Base-by-base conservation (phyloP, 2,329 filamentous ascomycete genomes). In the Erysiphe neolycopersici region DNA sequence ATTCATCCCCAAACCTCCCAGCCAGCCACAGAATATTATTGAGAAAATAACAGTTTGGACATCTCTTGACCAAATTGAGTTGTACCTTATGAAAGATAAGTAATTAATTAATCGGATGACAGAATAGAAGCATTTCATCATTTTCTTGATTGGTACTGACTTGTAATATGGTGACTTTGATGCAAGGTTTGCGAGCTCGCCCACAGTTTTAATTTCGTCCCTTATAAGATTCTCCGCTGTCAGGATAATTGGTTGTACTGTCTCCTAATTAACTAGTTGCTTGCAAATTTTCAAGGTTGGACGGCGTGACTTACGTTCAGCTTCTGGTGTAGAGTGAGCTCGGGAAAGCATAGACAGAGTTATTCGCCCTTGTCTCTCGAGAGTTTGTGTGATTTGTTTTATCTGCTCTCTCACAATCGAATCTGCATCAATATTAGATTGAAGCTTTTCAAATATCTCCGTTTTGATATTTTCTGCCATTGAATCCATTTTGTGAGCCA, bases 81-180 rank as follows among this genome's bases (percentile, higher is more conserved):
- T 94, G 65, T 91, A 76, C 52, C 72, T 76, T 45, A 5, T 29
- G 26, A 32, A 9, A 22, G 26, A 39, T 26, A 16, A 29, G 14
- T 31, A 33, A 13, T 33, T 33, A 9, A 26, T 26, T 26, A 26
- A 26, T 26, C 22, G 8, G 8, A 8, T 9, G 6, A 26, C n/a
- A 8, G 4, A 26, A 26, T 26, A 5, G 3, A 26, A 26, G 32
- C 26, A 37, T 8, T 10, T 30, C 2, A 9, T 16, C 11, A 4
- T 33, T 33, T 33, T 14, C 9, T n/a, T 5, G 4, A n/a, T 26
- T n/a, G 26, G 18, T n/a, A 44, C 61, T 40, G 56, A 94, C 69
- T 93, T 94, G 73, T 95, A 98, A 66, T 95, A 98, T 0, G 89
- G 87, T 54, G 91, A 78, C 58, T 80, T 69, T 22, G 83, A 85